Conservation (phyloP, 305 asterid genomes). For the Ruellia speciosa region DNA sequence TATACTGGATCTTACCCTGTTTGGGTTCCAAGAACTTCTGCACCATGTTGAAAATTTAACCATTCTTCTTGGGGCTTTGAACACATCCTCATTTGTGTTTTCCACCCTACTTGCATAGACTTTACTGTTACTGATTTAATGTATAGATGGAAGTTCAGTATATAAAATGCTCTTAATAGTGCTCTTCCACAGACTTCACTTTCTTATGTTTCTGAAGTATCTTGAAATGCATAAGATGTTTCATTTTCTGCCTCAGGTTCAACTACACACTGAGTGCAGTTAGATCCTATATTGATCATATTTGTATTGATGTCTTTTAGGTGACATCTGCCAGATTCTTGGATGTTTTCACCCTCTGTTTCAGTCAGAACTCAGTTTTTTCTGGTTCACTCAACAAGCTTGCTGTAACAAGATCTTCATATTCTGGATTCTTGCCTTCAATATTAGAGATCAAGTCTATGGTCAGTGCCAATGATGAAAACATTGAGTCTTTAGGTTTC, state of each 20-base stretch:
- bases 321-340: slow-evolving; percentile 70
- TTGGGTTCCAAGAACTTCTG: too few species aligned
- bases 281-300: not conserved
- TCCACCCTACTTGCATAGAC: too few species aligned
- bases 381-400: slow-evolving; percentile 80
- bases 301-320: slow-evolving; percentile 32
- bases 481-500: slow-evolving; percentile 29
- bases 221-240: not conserved
- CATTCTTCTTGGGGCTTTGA: too few species aligned
- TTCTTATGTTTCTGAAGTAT: slow-evolving; percentile 3
- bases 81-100: too few species aligned
- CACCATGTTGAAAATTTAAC: too few species aligned
- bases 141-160: too few species aligned
- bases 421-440: slow-evolving; percentile 73
- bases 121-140: too few species aligned
- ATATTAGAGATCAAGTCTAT: slow-evolving; percentile 72
- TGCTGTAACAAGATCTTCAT: slow-evolving; percentile 44
- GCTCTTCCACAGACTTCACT: not conserved
- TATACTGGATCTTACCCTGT: too few species aligned
- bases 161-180: too few species aligned
- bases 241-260: slow-evolving; percentile 9
- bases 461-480: slow-evolving; percentile 23
- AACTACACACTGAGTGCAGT: not conserved
- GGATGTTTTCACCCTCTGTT: slow-evolving; percentile 80
- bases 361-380: slow-evolving; percentile 77